Conservation (phyloP, 768 basidiomycete genomes). For the Boletus subcaerulescens region DNA sequence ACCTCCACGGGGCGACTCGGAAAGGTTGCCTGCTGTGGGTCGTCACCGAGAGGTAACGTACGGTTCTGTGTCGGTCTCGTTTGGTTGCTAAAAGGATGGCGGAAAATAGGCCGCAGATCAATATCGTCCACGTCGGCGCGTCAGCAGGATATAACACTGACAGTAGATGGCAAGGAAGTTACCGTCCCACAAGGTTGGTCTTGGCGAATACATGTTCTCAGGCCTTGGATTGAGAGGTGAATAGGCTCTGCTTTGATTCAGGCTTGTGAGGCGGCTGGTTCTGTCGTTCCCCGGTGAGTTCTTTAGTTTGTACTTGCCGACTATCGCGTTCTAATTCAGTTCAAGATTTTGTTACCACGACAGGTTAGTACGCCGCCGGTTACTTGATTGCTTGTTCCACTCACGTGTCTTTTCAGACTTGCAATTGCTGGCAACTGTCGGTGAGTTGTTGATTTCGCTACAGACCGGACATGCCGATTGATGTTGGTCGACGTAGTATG, state of each 20-base stretch:
- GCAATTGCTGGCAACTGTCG: conserved; percentile 98
- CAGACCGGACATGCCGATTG: conserved; percentile 2
- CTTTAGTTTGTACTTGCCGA: not conserved
- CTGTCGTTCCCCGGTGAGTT: conserved; percentile 71
- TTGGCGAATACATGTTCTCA: not conserved
- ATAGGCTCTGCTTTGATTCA: conserved; percentile 93
- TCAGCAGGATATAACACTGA: conserved; percentile 83
- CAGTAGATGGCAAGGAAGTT: conserved; percentile 96
- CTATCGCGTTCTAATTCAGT: conserved; percentile 13
- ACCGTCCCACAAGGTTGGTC: conserved; percentile 90
- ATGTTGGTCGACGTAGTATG: conserved; percentile 58
- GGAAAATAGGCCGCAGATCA: conserved; percentile 49
- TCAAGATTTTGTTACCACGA: conserved; percentile 84
- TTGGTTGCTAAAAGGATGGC: conserved; percentile 1
- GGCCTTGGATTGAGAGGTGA: conserved; percentile 8
- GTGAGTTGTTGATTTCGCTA: conserved; percentile 41
- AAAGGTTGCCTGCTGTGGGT: conserved; percentile 47
- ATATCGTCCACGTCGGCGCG: conserved; percentile 65
- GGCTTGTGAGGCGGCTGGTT: conserved; percentile 89
- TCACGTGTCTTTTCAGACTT: conserved; percentile 47
- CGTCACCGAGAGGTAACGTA: conserved; percentile 35
- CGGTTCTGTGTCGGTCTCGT: not conserved
- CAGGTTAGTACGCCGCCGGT: conserved; percentile 41
- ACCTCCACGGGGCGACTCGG: conserved; percentile 68
- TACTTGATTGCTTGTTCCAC: not conserved